A percentile compares a stretch with the other conserved stretches of the same genome.
Conservation (phyloP, 805 yeast genomes). For the Myxozyma kluyveri region DNA sequence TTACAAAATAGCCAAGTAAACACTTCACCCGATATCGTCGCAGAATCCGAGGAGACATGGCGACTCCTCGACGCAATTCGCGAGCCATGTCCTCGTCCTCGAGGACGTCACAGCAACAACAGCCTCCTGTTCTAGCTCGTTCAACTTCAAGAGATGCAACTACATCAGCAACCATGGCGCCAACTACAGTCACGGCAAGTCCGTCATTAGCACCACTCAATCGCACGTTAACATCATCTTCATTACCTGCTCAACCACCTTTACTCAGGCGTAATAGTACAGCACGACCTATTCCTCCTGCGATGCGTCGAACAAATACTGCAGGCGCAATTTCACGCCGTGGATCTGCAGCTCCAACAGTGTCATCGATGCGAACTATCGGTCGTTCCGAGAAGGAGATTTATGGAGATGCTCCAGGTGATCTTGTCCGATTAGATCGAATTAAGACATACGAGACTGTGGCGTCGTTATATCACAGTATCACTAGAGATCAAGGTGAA, state of each 20-base stretch:
- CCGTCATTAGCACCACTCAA: no score
- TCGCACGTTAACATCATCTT: no score
- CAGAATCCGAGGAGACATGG: no score
- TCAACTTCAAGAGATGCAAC: no score
- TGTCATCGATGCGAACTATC: constrained; percentile 5
- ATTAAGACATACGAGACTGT: constrained; percentile 13
- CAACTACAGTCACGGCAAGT: no score
- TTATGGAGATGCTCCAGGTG: constrained; percentile 11
- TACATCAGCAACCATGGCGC: no score
- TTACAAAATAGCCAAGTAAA: no score
- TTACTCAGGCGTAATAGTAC: background rate
- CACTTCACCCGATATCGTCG: no score
- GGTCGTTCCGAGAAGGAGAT: constrained; percentile 15
- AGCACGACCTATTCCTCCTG: constrained; percentile 6
- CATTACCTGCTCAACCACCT: background rate
- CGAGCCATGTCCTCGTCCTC: no score
- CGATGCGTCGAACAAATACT: constrained; percentile 19
- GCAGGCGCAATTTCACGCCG: constrained; percentile 10
- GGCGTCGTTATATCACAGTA: constrained; percentile 4
- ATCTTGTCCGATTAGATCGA: constrained; percentile 15
- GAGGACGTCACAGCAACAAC: no score
- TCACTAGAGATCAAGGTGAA: constrained; percentile 10
- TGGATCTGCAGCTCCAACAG: constrained; percentile 7
- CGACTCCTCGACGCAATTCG: no score
- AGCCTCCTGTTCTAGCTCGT: no score